Base-by-base conservation (phyloP, 768 basidiomycete species). In the Sutorius australiensis region DNA sequence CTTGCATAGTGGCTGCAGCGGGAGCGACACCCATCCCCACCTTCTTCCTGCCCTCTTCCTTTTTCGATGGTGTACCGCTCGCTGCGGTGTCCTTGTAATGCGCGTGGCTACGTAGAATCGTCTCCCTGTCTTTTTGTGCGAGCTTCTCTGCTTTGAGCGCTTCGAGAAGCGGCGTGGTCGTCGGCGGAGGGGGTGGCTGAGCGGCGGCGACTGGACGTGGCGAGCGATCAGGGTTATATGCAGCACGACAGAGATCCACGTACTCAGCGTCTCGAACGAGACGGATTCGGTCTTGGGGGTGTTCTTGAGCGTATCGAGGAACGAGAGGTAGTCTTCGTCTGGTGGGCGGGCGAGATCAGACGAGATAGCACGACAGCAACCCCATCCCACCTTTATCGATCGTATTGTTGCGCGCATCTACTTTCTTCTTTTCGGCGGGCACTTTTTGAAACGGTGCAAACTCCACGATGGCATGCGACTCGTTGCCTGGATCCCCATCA, bases 391-490 rank as follows among this genome's bases (percentile, higher is more conserved):
- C 64, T 73, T 89, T 84, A 60, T 95, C 92, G 50, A 99, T 95
- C 0, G 94, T 95, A 0, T 82, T 91, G 59, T 85, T 86, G 21
- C 92, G 77, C 33, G 79, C 80, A 62, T 99, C 95, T 0, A 68
- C 67, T 71, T 95, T 98, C 68, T 84, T 84, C 69, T 87, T 83
- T 55, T 79, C 77, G 0, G 79, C 64, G 0, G 94, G 91, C 11
- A 87, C 71, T 65, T 93, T 97, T 68, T 93, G 94, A 57, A 87
- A 91, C 5, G 94, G 92, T 0, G 97, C 89, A 63, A 89, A 98
- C 70, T 99, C 95, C 7, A 99, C 93, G 5, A 97, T 76, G 1
- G 91, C 94, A 45, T 86, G 78, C 2, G 84, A 90, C 66, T 95
- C 92, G 61, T 86, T 87, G 14, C 95, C 95, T 95, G 11, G 40